These are phyloP conservation scores for Alternaria triticina DNA, from an alignment of 2,329 filamentous ascomycete species.

Conservation along the genomic window DNA sequence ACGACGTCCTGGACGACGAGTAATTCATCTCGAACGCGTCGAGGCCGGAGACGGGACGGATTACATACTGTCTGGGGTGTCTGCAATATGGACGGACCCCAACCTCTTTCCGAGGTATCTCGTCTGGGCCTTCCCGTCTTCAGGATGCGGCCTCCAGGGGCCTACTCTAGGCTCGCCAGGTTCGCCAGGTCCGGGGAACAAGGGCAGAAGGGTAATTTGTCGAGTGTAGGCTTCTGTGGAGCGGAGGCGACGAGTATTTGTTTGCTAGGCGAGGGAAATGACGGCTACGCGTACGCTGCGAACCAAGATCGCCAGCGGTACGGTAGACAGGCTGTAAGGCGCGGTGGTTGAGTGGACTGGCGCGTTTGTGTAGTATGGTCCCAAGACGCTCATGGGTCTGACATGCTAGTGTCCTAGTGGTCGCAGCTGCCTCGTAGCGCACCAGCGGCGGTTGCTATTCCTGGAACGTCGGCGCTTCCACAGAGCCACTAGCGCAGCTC, in stretches of 20 bases:
- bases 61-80: slow-evolving; percentile 9
- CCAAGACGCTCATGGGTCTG: background rate
- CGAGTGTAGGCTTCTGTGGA: background rate
- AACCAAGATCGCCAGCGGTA: background rate
- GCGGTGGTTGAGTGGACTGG: background rate
- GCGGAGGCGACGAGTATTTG: background rate
- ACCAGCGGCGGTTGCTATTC: slow-evolving; percentile 18
- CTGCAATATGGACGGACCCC: slow-evolving; percentile 6
- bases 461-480: slow-evolving; percentile 18
- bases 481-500: slow-evolving; percentile 13
- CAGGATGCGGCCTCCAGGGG: slow-evolving; percentile 28
- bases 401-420: slow-evolving; percentile 20
- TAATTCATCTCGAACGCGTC: slow-evolving; percentile 1
- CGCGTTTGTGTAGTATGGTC: slow-evolving; percentile 3
- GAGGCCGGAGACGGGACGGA: slow-evolving; percentile 7
- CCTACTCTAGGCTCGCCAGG: slow-evolving; percentile 9
- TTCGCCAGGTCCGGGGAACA: slow-evolving; percentile 15
- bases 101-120: slow-evolving; percentile 14
- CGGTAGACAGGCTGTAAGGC: slow-evolving; percentile 6
- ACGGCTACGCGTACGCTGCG: background rate
- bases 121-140: slow-evolving; percentile 22
- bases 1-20: slow-evolving; percentile 1
- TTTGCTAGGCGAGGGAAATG: background rate
- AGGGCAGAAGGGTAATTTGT: slow-evolving; percentile 2
- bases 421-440: slow-evolving; percentile 20